phyloP scores from a whole-genome alignment of 257 asterid species.

The Solanum habrochaites region DNA sequence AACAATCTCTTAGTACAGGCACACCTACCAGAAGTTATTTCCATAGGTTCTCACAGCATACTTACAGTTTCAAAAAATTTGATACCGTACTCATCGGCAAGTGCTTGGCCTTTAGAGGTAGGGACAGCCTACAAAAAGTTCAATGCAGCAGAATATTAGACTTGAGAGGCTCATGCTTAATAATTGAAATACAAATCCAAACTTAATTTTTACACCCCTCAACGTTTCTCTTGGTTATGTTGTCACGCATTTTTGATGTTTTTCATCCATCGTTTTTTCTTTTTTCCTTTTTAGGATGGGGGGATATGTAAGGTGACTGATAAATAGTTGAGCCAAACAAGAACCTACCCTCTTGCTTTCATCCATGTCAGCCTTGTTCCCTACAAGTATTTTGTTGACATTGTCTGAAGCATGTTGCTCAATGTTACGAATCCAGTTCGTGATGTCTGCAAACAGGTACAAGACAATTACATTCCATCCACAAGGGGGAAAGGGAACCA shows the following conservation, averaged over 20 bases:
- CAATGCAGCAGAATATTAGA: background rate
- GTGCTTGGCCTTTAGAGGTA: slow-evolving; percentile 34
- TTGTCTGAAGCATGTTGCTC: slow-evolving; percentile 38
- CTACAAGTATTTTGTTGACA: slow-evolving; percentile 35
- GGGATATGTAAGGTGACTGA: background rate
- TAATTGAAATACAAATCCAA: background rate
- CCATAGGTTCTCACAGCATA: background rate
- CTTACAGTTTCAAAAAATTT: slow-evolving; percentile 39
- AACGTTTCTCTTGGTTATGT: background rate
- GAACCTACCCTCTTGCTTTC: slow-evolving; percentile 35
- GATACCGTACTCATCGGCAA: slow-evolving; percentile 37
- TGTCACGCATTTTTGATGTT: background rate
- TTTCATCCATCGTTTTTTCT: background rate
- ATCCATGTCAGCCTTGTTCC: slow-evolving; percentile 44
- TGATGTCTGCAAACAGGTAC: slow-evolving; percentile 14
- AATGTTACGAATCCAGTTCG: slow-evolving; percentile 38
- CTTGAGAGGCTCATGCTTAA: background rate
- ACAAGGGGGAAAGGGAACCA: background rate
- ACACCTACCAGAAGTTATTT: background rate
- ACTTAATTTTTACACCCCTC: background rate
- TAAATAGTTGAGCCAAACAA: background rate
- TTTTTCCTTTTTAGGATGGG: background rate
- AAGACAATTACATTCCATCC: background rate
- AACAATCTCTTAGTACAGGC: background rate
- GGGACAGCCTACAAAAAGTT: slow-evolving; percentile 25